Evolutionary conservation across 2,329 filamentous ascomycete genomes (phyloP), one percentile per base, ranked within the genome.

Genomic region (Fusarium austroafricanum): DNA sequence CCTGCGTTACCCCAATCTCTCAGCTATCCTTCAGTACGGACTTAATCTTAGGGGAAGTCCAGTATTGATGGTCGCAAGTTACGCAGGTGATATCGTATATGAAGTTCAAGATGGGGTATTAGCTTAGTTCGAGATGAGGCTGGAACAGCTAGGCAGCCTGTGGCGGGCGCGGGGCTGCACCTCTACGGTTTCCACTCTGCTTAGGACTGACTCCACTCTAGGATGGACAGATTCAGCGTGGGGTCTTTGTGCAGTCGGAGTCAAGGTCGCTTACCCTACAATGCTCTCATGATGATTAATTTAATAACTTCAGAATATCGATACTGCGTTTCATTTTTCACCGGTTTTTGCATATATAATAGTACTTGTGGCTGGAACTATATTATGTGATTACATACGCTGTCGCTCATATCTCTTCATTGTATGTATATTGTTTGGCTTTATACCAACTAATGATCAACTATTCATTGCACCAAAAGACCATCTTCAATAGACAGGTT

Each of bases 121-220:
- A 42, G 56, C 65, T 66, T 54, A 64, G 43, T 62, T 71, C 45
- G 50, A 66, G 37, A 44, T 73, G 66, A 74, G 72, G 70, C 68
- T 74, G 64, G 68, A 65, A 60, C 61, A 35, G 26, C 49, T 52
- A 70, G 68, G 62, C 70, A 65, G 67, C 49, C 35, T 72, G 60
- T 73, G 71, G 71, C 63, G 55, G 57, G n/a, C 54, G 71, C 55
- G 71, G 71, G 71, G 72, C 65, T 63, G 21, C 21, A 23, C 21
- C 21, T 23, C 21, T 23, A 23, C 21, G 21, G 6, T 4, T 6
- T 23, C 21, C 21, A 23, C 21, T 23, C 21, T 23, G 21, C 4
- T 23, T 6, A 23, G 6, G 4, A 23, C 26, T 26, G 26, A 26
- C 26, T 10, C 26, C 26, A 26, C 26, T 8, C 26, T 6, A 10